A percentile compares a stretch with the other conserved stretches of the same genome.
These are phyloP conservation scores for Coemansia sp. DNA, from an alignment of 192 early-diverging fungal species.

Conservation along the genomic window DNA sequence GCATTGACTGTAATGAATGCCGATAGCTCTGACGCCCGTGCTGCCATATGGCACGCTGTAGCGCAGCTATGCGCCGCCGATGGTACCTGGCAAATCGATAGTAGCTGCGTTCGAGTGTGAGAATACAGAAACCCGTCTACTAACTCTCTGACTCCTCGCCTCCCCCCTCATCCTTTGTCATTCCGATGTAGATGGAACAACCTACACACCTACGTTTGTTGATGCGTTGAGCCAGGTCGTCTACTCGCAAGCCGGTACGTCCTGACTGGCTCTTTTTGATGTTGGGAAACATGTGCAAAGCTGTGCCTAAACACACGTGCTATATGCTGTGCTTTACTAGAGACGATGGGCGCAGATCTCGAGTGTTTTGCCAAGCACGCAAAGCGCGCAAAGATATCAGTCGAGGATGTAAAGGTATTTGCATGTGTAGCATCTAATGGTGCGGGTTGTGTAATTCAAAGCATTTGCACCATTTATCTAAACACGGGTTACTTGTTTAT, in stretches of 20 bases:
- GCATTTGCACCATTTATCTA: background rate
- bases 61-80: constrained; percentile 34
- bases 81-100: constrained; percentile 14
- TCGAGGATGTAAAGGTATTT: constrained; percentile 43
- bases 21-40: constrained; percentile 26
- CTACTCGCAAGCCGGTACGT: constrained; percentile 31
- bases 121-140: background rate
- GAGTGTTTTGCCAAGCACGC: constrained; percentile 51
- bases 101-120: background rate
- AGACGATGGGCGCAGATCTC: constrained; percentile 40
- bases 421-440: too few species aligned
- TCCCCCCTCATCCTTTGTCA: background rate
- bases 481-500: background rate
- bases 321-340: constrained; percentile 3
- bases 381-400: constrained; percentile 44
- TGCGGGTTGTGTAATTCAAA: background rate
- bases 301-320: background rate
- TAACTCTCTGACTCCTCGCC: constrained; percentile 1
- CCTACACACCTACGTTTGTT: constrained; percentile 37
- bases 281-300: background rate
- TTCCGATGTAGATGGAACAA: constrained; percentile 24
- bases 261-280: background rate
- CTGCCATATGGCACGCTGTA: constrained; percentile 40
- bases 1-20: constrained; percentile 16
- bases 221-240: constrained; percentile 43